phyloP scores from a whole-genome alignment of 768 basidiomycete species.

The Porpolomopsis calyptriformis region DNA sequence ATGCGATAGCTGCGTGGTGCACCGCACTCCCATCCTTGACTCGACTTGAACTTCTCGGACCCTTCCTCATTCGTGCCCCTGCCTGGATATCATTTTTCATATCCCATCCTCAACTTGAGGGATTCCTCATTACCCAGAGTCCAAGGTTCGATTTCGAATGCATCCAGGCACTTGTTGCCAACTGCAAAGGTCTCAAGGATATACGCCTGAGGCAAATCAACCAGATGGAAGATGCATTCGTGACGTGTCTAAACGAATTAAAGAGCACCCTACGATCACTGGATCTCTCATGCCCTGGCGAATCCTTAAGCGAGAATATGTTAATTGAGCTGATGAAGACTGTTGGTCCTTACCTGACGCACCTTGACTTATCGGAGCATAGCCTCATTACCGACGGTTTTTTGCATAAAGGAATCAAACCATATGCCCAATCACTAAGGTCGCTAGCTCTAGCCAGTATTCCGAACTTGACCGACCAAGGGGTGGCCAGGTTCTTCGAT shows the following conservation, averaged over 20 bases:
- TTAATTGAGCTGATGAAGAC: constrained; percentile 44
- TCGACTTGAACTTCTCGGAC: constrained; percentile 73
- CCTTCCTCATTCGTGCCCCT: constrained; percentile 66
- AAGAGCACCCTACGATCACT: constrained; percentile 40
- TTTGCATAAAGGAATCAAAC: constrained; percentile 48
- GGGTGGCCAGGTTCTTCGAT: constrained; percentile 59
- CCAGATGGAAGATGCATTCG: constrained; percentile 53
- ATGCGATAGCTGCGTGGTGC: constrained; percentile 48
- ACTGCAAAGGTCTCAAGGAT: constrained; percentile 42
- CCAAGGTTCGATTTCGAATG: constrained; percentile 76
- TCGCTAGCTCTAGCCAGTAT: constrained; percentile 47
- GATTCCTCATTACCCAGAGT: constrained; percentile 74
- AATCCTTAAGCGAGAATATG: constrained; percentile 42
- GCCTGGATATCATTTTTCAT: constrained; percentile 73
- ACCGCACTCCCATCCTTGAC: constrained; percentile 54
- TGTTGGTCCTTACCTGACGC: constrained; percentile 44
- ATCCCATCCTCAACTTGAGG: constrained; percentile 48
- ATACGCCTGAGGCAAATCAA: constrained; percentile 76
- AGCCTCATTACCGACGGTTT: constrained; percentile 47
- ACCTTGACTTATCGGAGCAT: constrained; percentile 68
- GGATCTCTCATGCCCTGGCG: constrained; percentile 49
- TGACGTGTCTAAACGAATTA: constrained; percentile 40
- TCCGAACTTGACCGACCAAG: constrained; percentile 56
- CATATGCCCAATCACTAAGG: constrained; percentile 35
- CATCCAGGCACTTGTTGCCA: constrained; percentile 46